phyloP scores from a whole-genome alignment of 2,329 filamentous ascomycete species.

The Botrytis porri region DNA sequence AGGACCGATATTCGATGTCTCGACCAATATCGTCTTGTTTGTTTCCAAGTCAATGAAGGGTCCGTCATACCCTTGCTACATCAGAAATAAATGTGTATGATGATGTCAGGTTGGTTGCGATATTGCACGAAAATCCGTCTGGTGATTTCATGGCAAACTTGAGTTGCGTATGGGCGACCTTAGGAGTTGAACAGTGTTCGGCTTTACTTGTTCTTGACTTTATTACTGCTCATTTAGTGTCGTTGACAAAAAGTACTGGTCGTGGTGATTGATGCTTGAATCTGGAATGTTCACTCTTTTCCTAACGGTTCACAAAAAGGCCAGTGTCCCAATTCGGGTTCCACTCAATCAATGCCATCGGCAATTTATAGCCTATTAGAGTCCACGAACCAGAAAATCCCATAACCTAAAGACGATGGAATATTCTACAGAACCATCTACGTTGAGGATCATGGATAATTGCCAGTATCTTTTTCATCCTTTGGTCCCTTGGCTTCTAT shows the following conservation, averaged over 20 bases:
- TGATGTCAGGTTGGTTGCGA: neutral
- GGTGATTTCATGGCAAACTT: neutral
- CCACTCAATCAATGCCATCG: slow-evolving; percentile 5
- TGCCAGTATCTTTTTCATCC: neutral
- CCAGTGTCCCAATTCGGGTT: neutral
- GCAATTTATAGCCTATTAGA: neutral
- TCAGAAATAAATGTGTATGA: neutral
- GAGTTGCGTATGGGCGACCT: neutral
- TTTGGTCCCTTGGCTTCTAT: neutral
- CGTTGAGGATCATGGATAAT: slow-evolving; percentile 1
- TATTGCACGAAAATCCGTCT: neutral
- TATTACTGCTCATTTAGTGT: neutral
- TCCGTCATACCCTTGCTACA: neutral
- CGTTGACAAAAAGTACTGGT: neutral
- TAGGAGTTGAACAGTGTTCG: neutral
- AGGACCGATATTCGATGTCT: neutral
- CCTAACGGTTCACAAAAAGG: neutral
- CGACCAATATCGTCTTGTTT: neutral
- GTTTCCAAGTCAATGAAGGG: neutral
- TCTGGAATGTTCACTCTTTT: neutral
- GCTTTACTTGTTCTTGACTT: no score
- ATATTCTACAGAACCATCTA: slow-evolving; percentile 17
- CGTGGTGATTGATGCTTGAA: neutral
- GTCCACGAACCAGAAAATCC: neutral
- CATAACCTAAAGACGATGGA: neutral